Percentiles rank a stretch among this genome's conserved stretches.
Evolutionary conservation across 83 land plant species (phyloP).

Genomic region (Thuja plicata): DNA sequence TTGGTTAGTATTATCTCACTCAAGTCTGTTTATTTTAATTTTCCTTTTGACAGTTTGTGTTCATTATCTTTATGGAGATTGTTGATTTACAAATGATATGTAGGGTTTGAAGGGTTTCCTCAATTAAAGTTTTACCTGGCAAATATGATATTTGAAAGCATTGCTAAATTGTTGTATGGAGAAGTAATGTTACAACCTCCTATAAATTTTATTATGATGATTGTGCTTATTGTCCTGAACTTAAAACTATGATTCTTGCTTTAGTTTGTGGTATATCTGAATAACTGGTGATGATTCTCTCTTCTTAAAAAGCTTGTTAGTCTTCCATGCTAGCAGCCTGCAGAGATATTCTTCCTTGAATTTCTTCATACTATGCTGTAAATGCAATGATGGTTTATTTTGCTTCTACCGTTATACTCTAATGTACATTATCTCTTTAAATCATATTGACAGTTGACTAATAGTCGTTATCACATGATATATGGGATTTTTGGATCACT

Average conservation of each 20-base stretch:
- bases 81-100: background rate
- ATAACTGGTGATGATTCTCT: background rate
- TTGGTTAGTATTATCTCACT: background rate
- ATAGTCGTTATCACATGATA: background rate
- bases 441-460: background rate
- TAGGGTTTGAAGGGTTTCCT: background rate
- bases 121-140: background rate
- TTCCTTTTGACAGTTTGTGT: background rate
- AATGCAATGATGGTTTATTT: background rate
- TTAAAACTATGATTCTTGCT: background rate
- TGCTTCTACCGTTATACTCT: background rate
- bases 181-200: background rate
- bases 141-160: background rate
- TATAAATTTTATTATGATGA: background rate
- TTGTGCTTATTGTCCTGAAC: background rate
- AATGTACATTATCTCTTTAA: background rate
- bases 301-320: background rate
- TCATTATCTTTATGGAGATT: background rate
- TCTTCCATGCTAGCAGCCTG: background rate
- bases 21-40: background rate
- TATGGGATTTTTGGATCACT: background rate
- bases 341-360: background rate
- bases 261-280: background rate
- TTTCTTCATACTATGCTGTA: slow-evolving; percentile 1
- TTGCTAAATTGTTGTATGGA: background rate